A percentile compares a stretch with the other conserved stretches of the same genome.
Evolutionary conservation across 2,329 filamentous ascomycete genomes (phyloP).

Genomic region (Scedosporium minutisporum): DNA sequence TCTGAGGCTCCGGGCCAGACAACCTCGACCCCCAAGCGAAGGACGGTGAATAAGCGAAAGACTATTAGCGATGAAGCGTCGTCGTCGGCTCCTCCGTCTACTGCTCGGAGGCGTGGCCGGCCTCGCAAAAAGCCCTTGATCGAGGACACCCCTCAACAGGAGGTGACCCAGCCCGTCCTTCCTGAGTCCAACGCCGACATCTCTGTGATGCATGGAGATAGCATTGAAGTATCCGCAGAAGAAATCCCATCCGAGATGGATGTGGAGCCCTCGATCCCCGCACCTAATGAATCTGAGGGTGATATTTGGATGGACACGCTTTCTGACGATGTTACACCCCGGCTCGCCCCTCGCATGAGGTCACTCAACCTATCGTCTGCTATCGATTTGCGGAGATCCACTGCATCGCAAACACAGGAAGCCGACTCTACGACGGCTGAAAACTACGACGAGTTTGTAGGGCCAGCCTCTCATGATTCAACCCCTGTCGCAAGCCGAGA

Average conservation of each 20-base stretch:
- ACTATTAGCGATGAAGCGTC: neutral
- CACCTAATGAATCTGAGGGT: conserved; percentile 23
- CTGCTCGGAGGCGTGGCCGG: conserved; percentile 2
- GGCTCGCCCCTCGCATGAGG: conserved; percentile 12
- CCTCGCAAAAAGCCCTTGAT: conserved; percentile 5
- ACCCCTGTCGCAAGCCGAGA: neutral
- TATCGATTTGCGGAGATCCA: neutral
- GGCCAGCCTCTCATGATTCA: neutral
- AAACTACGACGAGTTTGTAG: neutral
- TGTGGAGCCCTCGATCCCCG: conserved; percentile 10
- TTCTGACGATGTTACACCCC: conserved; percentile 27
- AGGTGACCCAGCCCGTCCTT: conserved; percentile 12
- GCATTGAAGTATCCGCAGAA: neutral
- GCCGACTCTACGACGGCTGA: neutral
- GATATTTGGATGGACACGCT: conserved; percentile 37
- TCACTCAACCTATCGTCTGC: neutral
- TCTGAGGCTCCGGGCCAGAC: neutral
- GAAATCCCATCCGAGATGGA: neutral
- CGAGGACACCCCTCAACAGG: neutral
- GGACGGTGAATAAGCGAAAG: neutral
- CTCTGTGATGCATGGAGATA: neutral
- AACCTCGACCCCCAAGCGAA: neutral
- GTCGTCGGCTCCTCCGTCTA: neutral
- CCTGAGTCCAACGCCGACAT: conserved; percentile 1
- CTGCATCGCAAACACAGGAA: neutral